Percentiles rank a stretch among this genome's conserved stretches.
phyloP scores from a whole-genome alignment of 2,329 filamentous ascomycete genomes.

The Calonectria ilicicola region DNA sequence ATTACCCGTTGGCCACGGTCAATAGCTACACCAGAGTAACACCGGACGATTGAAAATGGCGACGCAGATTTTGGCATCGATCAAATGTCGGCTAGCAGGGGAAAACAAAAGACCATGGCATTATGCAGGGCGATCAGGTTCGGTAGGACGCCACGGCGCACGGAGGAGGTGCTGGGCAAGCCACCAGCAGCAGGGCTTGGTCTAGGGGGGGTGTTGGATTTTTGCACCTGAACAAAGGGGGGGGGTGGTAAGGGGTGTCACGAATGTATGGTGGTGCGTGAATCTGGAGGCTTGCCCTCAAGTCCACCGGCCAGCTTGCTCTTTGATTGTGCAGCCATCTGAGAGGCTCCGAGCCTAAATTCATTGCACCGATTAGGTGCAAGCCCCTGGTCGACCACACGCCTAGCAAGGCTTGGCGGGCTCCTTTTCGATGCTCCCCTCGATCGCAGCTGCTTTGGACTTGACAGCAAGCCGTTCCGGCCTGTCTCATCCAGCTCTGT shows the following conservation, averaged over 20 bases:
- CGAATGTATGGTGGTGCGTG: background rate
- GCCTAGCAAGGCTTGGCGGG: conserved; percentile 8
- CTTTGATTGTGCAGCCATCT: conserved; percentile 11
- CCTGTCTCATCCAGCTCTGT: conserved; percentile 23
- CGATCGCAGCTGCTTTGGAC: background rate
- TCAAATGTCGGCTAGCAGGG: background rate
- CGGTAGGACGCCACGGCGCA: conserved; percentile 15
- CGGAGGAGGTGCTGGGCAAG: conserved; percentile 12
- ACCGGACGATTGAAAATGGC: background rate
- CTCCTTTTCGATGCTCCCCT: conserved; percentile 13
- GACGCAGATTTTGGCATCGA: conserved; percentile 1
- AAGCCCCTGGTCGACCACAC: background rate
- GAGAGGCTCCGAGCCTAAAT: conserved; percentile 5
- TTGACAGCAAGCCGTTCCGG: conserved; percentile 27
- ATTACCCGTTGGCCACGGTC: conserved; percentile 12
- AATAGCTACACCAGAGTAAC: background rate
- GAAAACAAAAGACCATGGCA: conserved; percentile 1
- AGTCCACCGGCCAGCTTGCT: background rate
- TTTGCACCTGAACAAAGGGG: background rate
- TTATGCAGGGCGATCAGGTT: conserved; percentile 25
- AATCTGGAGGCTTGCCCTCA: conserved; percentile 3
- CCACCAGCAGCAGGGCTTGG: conserved; percentile 13
- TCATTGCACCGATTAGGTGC: conserved; percentile 4
- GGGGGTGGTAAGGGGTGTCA: conserved; percentile 5
- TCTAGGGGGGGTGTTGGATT: background rate